Conservation (phyloP, 116 monocot species). For the Zostera marina region DNA sequence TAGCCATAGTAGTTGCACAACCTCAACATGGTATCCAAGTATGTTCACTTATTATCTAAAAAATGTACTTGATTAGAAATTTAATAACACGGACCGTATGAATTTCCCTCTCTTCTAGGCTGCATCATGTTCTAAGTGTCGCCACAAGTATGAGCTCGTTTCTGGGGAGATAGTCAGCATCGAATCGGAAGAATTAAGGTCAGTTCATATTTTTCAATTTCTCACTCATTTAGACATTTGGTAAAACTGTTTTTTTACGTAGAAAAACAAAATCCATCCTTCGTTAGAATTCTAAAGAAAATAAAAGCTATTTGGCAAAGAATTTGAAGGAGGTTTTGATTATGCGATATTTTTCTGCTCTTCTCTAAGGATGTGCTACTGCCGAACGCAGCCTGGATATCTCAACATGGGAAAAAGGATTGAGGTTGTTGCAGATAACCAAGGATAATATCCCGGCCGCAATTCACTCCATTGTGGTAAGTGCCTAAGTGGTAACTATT, state of each 20-base stretch:
- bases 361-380: constrained; percentile 99
- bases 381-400: constrained; percentile 98
- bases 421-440: constrained; percentile 52
- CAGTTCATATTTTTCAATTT: constrained; percentile 7
- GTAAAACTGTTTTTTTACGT: background rate
- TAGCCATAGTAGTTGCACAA: constrained; percentile 85
- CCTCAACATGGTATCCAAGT: constrained; percentile 86
- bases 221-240: too few species aligned
- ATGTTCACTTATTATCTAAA: background rate
- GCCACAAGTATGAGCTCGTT: constrained; percentile 88
- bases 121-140: constrained; percentile 85
- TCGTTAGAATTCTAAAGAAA: background rate
- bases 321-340: constrained; percentile 34
- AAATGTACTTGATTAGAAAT: background rate
- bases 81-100: background rate
- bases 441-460: constrained; percentile 66
- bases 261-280: background rate
- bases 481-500: background rate
- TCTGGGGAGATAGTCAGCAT: constrained; percentile 80
- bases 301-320: background rate
- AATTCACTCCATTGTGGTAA: constrained; percentile 94
- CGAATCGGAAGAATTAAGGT: constrained; percentile 87
- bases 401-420: constrained; percentile 72
- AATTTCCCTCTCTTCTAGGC: constrained; percentile 16
- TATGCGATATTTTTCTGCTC: constrained; percentile 29